A percentile compares a stretch with the other conserved stretches of the same genome.
Evolutionary conservation across 129 eudicot species (phyloP).

Genomic region (Cynara cardunculus): DNA sequence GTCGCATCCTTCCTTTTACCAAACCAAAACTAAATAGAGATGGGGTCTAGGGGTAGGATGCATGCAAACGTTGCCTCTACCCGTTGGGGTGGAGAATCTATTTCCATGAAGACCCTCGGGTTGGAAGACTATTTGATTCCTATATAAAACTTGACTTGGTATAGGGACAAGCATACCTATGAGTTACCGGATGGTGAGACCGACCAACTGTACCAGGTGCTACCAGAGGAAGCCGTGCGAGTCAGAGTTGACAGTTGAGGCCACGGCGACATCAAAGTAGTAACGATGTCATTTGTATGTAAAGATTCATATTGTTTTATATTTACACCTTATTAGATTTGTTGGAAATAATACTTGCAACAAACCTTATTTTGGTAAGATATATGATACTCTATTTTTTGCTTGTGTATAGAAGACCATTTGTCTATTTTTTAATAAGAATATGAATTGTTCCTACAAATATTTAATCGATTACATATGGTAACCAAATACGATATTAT

Average conservation of each 20-base stretch:
- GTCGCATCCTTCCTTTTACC: neutral
- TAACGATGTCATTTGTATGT: neutral
- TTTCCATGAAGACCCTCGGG: no score
- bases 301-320: neutral
- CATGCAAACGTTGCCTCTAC: neutral
- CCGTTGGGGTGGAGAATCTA: neutral
- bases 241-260: slow-evolving; percentile 21
- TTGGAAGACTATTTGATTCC: neutral
- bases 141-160: neutral
- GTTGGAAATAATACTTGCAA: neutral
- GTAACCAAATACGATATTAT: no score
- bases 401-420: no score
- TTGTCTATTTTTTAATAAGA: no score
- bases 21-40: neutral
- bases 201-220: slow-evolving; percentile 26
- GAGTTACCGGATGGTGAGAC: slow-evolving; percentile 9
- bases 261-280: neutral
- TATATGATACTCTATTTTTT: neutral
- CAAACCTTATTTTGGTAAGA: neutral
- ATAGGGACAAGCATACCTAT: slow-evolving; percentile 30
- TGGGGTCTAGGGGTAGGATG: neutral
- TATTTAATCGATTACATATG: no score
- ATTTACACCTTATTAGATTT: neutral
- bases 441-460: no score
- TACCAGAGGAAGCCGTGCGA: neutral